Base-by-base conservation (phyloP, 768 basidiomycete genomes). In the Suillus alpinus region DNA sequence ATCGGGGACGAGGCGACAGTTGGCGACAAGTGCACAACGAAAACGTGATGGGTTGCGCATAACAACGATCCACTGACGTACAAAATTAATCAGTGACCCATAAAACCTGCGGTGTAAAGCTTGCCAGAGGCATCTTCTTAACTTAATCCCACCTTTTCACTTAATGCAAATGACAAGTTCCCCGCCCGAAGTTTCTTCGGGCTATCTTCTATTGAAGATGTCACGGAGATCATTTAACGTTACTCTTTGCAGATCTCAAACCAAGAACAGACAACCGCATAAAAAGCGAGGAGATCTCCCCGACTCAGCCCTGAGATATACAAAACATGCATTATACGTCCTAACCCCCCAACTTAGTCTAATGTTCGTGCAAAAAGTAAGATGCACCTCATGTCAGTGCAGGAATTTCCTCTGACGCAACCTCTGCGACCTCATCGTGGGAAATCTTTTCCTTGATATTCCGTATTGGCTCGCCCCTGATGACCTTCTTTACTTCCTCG, bases 401-500 rank as follows among this genome's bases (percentile, higher is more conserved):
- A 44, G 62, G 52, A 13, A 63, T 47, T n/a, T 56, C 49, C 50
- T 65, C 57, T 31, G 56, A 40, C 4, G 32, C 44, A 18, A 46
- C 57, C 51, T 60, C 57, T 14, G 39, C 32, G 40, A 56, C 46
- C 23, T 50, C 55, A 56, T 88, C 84, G 59, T 85, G 84, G 58
- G 85, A 79, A 64, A 91, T 70, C 55, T 87, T 83, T 68, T 91
- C 87, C 64, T 82, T 76, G 65, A 91, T 82, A 60, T 78, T 82
- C 60, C 88, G 86, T 74, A 94, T 90, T 57, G 83, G 80, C 72
- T 96, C 87, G 41, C 95, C 95, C 60, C 81, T 86, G 71, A 98
- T 83, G 29, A 95, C 94, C 75, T 84, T 88, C 68, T 82, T 79
- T 18, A 98, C 95, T 74, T 99, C 94, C 10, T 92, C 88, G 43